Percentiles rank a stretch among this genome's conserved stretches.
phyloP scores from a whole-genome alignment of 1,139 yeast species.

The Geotrichum fermentans region DNA sequence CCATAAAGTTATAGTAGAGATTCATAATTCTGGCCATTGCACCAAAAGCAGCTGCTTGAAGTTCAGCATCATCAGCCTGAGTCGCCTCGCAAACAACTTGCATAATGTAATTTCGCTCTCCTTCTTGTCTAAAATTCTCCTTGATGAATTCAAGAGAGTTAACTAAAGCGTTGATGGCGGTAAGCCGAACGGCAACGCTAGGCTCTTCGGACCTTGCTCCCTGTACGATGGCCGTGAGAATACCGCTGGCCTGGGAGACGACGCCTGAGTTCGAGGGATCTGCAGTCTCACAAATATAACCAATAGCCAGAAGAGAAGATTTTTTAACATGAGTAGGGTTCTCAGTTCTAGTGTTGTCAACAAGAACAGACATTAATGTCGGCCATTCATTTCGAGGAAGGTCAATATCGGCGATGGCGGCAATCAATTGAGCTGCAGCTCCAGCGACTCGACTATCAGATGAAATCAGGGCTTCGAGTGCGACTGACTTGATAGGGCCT shows the following conservation, averaged over 20 bases:
- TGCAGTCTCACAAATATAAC: conserved; percentile 92
- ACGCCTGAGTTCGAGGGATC: conserved; percentile 80
- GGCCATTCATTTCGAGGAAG: conserved; percentile 87
- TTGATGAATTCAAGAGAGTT: conserved; percentile 88
- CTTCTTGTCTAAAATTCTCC: conserved; percentile 83
- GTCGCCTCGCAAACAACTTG: conserved; percentile 98
- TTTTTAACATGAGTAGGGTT: conserved; percentile 76
- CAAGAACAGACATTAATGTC: conserved; percentile 73
- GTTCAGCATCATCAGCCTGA: conserved; percentile 72
- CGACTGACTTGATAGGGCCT: conserved; percentile 52
- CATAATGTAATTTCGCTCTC: conserved; percentile 95
- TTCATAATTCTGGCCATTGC: conserved; percentile 92
- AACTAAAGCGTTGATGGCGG: conserved; percentile 88
- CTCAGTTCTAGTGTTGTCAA: conserved; percentile 75
- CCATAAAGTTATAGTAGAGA: conserved; percentile 82
- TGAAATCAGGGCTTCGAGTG: conserved; percentile 61
- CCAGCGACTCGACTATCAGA: conserved; percentile 77
- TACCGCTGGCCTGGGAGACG: conserved; percentile 82
- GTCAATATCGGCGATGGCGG: conserved; percentile 94
- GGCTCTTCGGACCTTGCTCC: conserved; percentile 87
- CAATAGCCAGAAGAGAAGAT: conserved; percentile 82
- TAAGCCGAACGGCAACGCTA: conserved; percentile 66
- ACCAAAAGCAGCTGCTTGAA: conserved; percentile 94
- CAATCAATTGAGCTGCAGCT: conserved; percentile 88
- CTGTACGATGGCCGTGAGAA: conserved; percentile 90